Conservation (phyloP, 1,284 basidiomycete genomes). For the Schizopora paradoxa region DNA sequence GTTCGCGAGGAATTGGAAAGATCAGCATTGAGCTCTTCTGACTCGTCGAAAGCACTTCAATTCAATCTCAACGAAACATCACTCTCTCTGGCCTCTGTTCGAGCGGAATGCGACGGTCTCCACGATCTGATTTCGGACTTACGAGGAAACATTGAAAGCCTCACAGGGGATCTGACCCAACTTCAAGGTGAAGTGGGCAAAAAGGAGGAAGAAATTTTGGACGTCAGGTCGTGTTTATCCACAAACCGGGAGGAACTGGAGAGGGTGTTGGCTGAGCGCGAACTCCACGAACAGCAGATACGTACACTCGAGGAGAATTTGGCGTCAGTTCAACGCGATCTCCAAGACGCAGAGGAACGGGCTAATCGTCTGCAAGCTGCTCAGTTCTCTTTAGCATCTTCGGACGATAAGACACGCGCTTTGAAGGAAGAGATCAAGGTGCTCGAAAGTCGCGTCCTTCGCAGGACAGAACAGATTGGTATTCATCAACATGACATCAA, state of each 20-base stretch:
- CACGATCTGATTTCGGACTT: too few relatives aligned
- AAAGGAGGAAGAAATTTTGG: slow-evolving; percentile 11
- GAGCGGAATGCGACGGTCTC: too few relatives aligned
- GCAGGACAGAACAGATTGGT: slow-evolving; percentile 64
- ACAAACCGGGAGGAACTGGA: slow-evolving; percentile 4
- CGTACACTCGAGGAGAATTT: slow-evolving; percentile 59
- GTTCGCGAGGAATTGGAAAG: too few relatives aligned
- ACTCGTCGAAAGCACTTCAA: too few relatives aligned
- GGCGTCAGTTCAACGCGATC: slow-evolving; percentile 42
- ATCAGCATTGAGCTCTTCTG: too few relatives aligned
- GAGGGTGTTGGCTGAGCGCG: slow-evolving; percentile 8
- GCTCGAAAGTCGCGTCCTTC: slow-evolving; percentile 52
- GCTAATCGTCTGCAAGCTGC: slow-evolving; percentile 56
- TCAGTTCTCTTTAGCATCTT: slow-evolving; percentile 56
- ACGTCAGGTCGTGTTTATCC: slow-evolving; percentile 10
- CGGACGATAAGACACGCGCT: slow-evolving; percentile 45
- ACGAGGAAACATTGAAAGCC: too few relatives aligned
- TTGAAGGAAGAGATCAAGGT: slow-evolving; percentile 59
- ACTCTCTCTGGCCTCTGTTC: too few relatives aligned
- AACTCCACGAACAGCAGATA: slow-evolving; percentile 35
- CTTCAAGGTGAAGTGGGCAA: too few relatives aligned
- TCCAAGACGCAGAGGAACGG: slow-evolving; percentile 48
- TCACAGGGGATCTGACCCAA: too few relatives aligned
- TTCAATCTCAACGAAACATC: too few relatives aligned
- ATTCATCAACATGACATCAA: slow-evolving; percentile 70